phyloP scores from a whole-genome alignment of 805 yeast species.

The Novakomyces olei region DNA sequence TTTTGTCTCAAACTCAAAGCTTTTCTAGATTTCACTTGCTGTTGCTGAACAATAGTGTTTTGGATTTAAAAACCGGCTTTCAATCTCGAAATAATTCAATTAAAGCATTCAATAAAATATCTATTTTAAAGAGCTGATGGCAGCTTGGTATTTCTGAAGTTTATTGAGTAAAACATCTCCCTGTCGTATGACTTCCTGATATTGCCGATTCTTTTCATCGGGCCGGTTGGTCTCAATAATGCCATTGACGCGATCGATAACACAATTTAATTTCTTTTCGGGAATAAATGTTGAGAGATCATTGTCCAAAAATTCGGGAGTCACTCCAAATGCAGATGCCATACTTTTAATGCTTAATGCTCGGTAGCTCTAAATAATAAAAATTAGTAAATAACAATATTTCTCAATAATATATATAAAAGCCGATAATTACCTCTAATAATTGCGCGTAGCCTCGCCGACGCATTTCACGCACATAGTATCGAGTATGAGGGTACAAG shows the following conservation, averaged over 20 bases:
- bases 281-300: conserved; percentile 84
- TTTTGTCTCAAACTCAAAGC: too few relatives aligned
- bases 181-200: conserved; percentile 65
- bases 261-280: conserved; percentile 80
- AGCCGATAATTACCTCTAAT: too few relatives aligned
- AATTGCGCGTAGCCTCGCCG: conserved; percentile 86
- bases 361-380: conserved; percentile 80
- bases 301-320: conserved; percentile 60
- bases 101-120: too few relatives aligned
- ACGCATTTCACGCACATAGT: conserved; percentile 76
- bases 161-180: conserved; percentile 86
- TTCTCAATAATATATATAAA: too few relatives aligned
- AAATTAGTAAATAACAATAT: too few relatives aligned
- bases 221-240: conserved; percentile 90
- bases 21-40: too few relatives aligned
- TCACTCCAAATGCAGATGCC: conserved; percentile 87
- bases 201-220: conserved; percentile 86
- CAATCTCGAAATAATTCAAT: too few relatives aligned
- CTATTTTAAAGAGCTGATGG: too few relatives aligned
- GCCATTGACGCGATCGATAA: conserved; percentile 71
- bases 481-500: conserved; percentile 56
- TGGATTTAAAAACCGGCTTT: too few relatives aligned
- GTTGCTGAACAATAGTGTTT: too few relatives aligned
- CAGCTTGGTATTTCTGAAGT: conserved; percentile 90
- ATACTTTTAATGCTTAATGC: conserved; percentile 72